Evolutionary conservation across 352 stramenopile genomes (phyloP), one percentile per base, ranked within the genome.

Genomic region (Phytopythium boreale): DNA sequence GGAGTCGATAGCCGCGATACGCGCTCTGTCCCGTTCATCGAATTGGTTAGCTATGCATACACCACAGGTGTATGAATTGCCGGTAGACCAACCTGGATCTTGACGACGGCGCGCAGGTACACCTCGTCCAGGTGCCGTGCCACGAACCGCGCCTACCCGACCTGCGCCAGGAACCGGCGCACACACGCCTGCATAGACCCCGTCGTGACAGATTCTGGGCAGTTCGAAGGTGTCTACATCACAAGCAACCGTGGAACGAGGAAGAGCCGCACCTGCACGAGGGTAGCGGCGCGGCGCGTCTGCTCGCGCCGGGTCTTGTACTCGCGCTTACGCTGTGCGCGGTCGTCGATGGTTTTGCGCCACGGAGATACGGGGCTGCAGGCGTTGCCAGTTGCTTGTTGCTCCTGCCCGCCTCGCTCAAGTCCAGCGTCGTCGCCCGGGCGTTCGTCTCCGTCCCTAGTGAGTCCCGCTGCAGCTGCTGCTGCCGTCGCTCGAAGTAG

Each of bases 111-210:
- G 20, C 58, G 20, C 10, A 84, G 44, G 27, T 77, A 75, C 11
- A 70, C 44, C 52, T 88, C 80, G 36, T 89, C 80, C 22, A 75
- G 62, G 62, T 79, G 75, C 34, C 79, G 52, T 5, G 73, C 46
- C 15, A 83, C 56, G 26, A 86, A 46, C 22, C 79, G 70, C 1
- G 69, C 61, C 50, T 69, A 90, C 24, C 67, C 70, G 12, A 83
- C 67, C 26, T 73, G 74, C 4, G 76, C 76, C 1, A 92, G 74
- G 55, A 88, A 90, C 15, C 71, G 74, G 47, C 80, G 78, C 11
- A 81, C 62, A 37, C 74, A 82, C 2, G 76, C 62, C 70, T 82
- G 36, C 8, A 22, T 22, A 3, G 12, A 49, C 5, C 43, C n/a
- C 20, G 20, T 44, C 31, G 43, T n/a, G 41, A 27, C 10, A 39